A percentile compares a stretch with the other conserved stretches of the same genome.
Conservation (phyloP, 352 stramenopile genomes). For the Pythium folliculosum region DNA sequence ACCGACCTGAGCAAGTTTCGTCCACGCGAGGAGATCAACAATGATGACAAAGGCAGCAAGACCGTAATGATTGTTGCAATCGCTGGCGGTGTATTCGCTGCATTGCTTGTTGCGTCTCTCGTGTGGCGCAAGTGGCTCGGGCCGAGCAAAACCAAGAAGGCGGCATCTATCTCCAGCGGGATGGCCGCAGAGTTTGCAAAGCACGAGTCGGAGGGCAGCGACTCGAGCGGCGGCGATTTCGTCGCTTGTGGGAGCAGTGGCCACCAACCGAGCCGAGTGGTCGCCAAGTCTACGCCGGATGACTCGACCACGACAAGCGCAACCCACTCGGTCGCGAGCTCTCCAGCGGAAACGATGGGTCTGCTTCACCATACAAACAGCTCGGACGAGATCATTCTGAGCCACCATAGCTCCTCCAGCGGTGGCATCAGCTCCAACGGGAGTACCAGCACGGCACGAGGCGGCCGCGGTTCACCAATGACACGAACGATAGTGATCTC, state of each 20-base stretch:
- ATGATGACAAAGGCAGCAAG: not conserved
- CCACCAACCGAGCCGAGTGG: not conserved
- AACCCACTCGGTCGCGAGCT: slow-evolving; percentile 7
- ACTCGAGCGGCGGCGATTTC: slow-evolving; percentile 2
- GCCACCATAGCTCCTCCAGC: not conserved
- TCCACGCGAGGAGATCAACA: not conserved
- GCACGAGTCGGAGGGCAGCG: slow-evolving; percentile 14
- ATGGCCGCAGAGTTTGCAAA: slow-evolving; percentile 4
- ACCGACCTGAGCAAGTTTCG: slow-evolving; percentile 1
- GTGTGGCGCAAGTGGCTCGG: not conserved
- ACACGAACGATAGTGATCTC: slow-evolving; percentile 10
- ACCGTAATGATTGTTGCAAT: slow-evolving; percentile 4
- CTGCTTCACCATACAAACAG: not conserved
- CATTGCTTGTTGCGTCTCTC: not conserved
- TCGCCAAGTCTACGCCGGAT: not conserved
- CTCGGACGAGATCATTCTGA: not conserved
- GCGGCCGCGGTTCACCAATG: not conserved
- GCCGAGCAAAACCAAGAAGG: not conserved
- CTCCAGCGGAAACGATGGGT: not conserved
- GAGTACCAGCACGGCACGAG: not conserved
- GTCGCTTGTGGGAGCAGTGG: not conserved
- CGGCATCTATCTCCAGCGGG: not conserved
- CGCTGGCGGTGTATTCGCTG: not conserved
- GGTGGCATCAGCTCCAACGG: not conserved
- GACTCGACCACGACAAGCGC: slow-evolving; percentile 3